These are phyloP conservation scores for Penicillium verhagenii DNA, from an alignment of 495 filamentous ascomycete genomes.

Conservation along the genomic window DNA sequence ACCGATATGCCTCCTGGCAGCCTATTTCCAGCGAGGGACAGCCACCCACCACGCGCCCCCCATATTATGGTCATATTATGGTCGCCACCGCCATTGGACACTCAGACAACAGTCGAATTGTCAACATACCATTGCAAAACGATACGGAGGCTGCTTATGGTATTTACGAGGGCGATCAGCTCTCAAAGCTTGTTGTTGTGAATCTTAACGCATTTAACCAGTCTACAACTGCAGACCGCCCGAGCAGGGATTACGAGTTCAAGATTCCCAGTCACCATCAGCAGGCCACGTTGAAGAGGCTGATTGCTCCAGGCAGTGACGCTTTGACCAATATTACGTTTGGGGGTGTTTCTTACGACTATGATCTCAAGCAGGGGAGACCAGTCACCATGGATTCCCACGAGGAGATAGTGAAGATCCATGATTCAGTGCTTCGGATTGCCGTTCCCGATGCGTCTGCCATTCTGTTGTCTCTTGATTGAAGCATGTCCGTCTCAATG, in stretches of 20 bases:
- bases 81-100: slow-evolving; percentile 9
- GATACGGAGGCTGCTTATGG: slow-evolving; percentile 17
- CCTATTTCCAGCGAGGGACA: slow-evolving; percentile 12
- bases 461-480: slow-evolving; percentile 9
- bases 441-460: slow-evolving; percentile 14
- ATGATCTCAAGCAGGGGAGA: slow-evolving; percentile 7
- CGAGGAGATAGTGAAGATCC: neutral
- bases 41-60: slow-evolving; percentile 11
- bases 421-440: slow-evolving; percentile 1
- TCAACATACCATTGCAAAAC: slow-evolving; percentile 13
- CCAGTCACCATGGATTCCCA: slow-evolving; percentile 7
- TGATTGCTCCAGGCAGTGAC: slow-evolving; percentile 16
- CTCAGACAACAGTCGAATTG: slow-evolving; percentile 3
- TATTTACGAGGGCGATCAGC: slow-evolving; percentile 4
- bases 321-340: slow-evolving; percentile 9
- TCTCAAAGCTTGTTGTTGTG: slow-evolving; percentile 9
- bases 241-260: slow-evolving; percentile 12
- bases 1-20: slow-evolving; percentile 24
- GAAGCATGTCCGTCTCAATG: neutral
- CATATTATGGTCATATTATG: slow-evolving; percentile 22
- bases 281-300: slow-evolving; percentile 6
- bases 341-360: slow-evolving; percentile 16
- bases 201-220: slow-evolving; percentile 14
- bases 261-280: neutral
- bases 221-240: neutral